Evolutionary conservation across 257 asterid species (phyloP).

Genomic region (Sherardia arvensis): DNA sequence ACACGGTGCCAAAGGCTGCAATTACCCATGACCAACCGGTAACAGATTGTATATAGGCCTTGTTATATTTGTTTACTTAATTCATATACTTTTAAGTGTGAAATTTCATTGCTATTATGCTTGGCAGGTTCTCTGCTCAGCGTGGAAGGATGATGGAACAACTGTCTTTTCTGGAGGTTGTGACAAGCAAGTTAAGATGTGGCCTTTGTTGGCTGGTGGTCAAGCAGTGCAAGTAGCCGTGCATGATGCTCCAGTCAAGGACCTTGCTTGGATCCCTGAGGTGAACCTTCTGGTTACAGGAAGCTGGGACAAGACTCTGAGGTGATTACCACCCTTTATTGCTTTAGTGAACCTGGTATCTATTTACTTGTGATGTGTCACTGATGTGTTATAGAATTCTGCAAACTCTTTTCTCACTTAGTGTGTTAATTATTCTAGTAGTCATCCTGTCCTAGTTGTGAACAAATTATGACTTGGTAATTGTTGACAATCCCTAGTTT

Average conservation of each 20-base stretch:
- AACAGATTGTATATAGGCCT: conserved; percentile 6
- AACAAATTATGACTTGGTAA: neutral
- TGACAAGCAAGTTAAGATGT: conserved; percentile 97
- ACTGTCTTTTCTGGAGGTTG: conserved; percentile 98
- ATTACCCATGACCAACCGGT: conserved; percentile 91
- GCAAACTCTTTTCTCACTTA: neutral
- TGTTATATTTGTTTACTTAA: neutral
- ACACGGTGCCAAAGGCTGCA: conserved; percentile 66
- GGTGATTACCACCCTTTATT: conserved; percentile 30
- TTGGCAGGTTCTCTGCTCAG: conserved; percentile 77
- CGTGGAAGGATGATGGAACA: conserved; percentile 97
- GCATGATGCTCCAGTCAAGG: conserved; percentile 94
- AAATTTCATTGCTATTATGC: conserved; percentile 9
- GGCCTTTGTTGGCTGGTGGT: conserved; percentile 77
- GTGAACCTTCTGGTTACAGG: conserved; percentile 81
- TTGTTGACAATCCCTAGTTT: neutral
- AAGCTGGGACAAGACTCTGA: conserved; percentile 91
- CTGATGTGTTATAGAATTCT: neutral
- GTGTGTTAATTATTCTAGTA: neutral
- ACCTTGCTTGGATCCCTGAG: conserved; percentile 92
- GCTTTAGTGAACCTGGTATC: neutral
- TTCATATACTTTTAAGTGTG: conserved; percentile 5
- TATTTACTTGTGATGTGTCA: neutral
- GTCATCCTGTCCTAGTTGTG: too few species aligned
- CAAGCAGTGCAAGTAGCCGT: conserved; percentile 79